Base-by-base conservation (phyloP, 495 filamentous ascomycete species). In the Xylaria longipes region DNA sequence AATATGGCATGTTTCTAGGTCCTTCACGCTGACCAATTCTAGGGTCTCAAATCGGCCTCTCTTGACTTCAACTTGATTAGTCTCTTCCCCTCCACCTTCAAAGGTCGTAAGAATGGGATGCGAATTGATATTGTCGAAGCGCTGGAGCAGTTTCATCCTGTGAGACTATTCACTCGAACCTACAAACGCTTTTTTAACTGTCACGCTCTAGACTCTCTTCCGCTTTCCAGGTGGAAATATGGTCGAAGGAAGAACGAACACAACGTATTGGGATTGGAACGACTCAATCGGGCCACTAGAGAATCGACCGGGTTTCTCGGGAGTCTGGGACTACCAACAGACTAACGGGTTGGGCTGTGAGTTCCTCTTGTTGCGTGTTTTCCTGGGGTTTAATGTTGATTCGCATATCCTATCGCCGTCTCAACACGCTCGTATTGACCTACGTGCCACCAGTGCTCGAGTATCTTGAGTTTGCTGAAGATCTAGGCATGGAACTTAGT, bases 201-300 rank as follows among this genome's bases (percentile, higher is more conserved):
- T 39, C 9, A 4, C 41, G 0, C 31, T 31, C 20, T 11, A 66
- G 70, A 84, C 75, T 31, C 89, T 91, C 73, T 80, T 93, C 45
- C 84, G 91, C 7, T 87, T 91, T 52, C 90, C 90, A 0, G 90
- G 90, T 33, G 91, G 91, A 1, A 92, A 92, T 74, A 91, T 91
- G 76, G 78, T 91, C 70, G 89, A 91, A 72, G 89, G 89, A 31
- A 75, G 85, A 46, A 86, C 77, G 29, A 80, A 85, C 45, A 78
- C 76, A 22, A 82, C 80, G 54, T 83, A 84, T 72, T 93, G 91
- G 89, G 86, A 88, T 54, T 93, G 91, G 91, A 90, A 91, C 74
- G 82, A 87, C 67, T 91, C 89, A 2, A 86, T 93, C 60, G 91
- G 91, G 0, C 86, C 88, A 0, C 80, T 92, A 3, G 88, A 86